Conservation (phyloP, 805 yeast genomes). For the Wickerhamiella australiensis region DNA sequence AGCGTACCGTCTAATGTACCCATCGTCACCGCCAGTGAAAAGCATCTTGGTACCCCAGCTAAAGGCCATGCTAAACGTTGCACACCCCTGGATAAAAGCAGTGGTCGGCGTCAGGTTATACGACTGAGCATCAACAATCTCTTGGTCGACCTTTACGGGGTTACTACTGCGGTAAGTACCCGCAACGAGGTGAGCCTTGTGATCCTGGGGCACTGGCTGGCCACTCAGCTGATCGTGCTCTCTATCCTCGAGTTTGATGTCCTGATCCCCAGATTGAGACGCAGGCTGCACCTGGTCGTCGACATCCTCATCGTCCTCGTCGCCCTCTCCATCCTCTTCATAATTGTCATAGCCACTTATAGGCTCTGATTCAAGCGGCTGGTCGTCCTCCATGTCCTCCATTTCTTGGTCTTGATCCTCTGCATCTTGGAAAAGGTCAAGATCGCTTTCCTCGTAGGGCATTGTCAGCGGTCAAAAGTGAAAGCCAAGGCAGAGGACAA, state of each 20-base stretch:
- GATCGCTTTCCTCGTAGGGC: conserved; percentile 7
- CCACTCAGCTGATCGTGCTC: not conserved
- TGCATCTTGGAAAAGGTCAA: conserved; percentile 8
- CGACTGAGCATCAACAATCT: not conserved
- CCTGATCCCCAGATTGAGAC: not conserved
- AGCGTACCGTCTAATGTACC: conserved; percentile 82
- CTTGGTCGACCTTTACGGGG: not conserved
- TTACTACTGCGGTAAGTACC: not conserved
- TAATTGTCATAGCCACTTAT: not conserved
- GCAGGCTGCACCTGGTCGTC: not conserved
- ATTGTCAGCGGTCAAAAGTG: conserved; percentile 1
- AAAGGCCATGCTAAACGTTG: conserved; percentile 65
- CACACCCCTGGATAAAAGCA: conserved; percentile 72
- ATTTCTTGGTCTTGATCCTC: conserved; percentile 1
- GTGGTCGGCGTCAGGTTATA: conserved; percentile 48
- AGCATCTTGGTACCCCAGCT: conserved; percentile 76
- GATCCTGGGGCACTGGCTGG: not conserved
- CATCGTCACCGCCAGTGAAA: conserved; percentile 93
- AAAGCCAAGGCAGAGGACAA: too few species aligned
- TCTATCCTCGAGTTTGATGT: not conserved
- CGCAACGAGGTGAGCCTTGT: not conserved
- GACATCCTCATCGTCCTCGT: not conserved
- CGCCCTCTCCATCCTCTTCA: not conserved
- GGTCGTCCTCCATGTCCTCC: conserved; percentile 1
- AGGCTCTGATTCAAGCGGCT: not conserved